Base-by-base conservation (phyloP, 352 stramenopile genomes). In the Phytopythium sindhum region DNA sequence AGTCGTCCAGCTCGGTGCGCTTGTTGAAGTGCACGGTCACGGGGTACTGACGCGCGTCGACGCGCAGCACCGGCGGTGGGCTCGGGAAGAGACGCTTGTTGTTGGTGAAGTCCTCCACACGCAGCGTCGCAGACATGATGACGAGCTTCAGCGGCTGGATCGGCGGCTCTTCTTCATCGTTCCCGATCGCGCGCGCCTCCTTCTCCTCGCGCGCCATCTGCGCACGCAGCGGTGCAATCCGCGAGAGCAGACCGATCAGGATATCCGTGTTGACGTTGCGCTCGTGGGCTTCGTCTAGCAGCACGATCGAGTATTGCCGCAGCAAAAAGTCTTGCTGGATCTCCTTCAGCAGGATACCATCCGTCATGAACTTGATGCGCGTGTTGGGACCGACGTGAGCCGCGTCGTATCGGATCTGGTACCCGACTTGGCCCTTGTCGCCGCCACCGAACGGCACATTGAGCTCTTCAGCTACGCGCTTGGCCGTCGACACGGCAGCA, bases 331-430 rank as follows among this genome's bases (percentile, higher is more conserved):
- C 84, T 52, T 91, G 79, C 69, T 98, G 90, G 66, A 98, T 97
- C 73, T 99, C 97, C 71, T 98, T 94, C n/a, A 99, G 78, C 42
- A 99, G 72, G 63, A 99, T 99, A 65, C 98, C 98, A 70, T 99
- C 98, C 7, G 98, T 99, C 97, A 99, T 99, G 72, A 99, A 99
- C 75, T 99, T 99, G 56, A 99, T 84, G 10, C 87, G 83, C 19
- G 95, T 99, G 24, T 87, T 69, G 26, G 84, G 60, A 33, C 91
- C 89, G 10, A 99, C 76, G 41, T 98, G 96, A 52, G 91, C 90
- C 7, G 81, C 90, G 75, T 99, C 98, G 70, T 99, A 99, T 66
- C 98, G 93, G 37, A 99, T 99, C 74, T 99, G 95, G 77, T 99
- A 99, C 7, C 95, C 93, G 11, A 99, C 97, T 39, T 90, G 74